Evolutionary conservation across 2,329 filamentous ascomycete genomes (phyloP), one percentile per base, ranked within the genome.

Genomic region (Proliferodiscus dingleyae): DNA sequence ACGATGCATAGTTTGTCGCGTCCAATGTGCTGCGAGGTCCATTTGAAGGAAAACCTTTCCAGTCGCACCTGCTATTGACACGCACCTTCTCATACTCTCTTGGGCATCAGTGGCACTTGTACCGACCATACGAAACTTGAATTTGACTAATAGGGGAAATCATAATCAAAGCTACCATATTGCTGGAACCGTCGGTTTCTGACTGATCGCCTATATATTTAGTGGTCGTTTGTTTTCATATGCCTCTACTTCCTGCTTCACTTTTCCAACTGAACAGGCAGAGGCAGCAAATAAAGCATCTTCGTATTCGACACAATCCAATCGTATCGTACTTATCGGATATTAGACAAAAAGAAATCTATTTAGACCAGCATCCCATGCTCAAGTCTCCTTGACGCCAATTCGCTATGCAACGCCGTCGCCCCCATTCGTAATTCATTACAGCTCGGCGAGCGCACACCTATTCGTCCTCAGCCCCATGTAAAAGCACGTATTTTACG

Each of bases 401-500:
- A 41, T 51, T 62, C 61, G 61, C 61, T 64, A 64, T 64, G 61
- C 61, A 63, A 63, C 57, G 56, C 60, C 60, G n/a, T n/a, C n/a
- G n/a, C n/a, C n/a, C 47, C 42, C 28, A 47, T 41, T 50, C 55
- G 34, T 37, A 41, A 52, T 39, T 47, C 47, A 47, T 49, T 37
- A 46, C 47, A 32, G 51, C 41, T 52, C 55, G 42, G 43, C 37
- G 37, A 30, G 37, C 32, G n/a, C 50, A 18, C 45, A 23, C 49
- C 46, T 52, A 59, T 36, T 62, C 58, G 19, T 61, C 59, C 18
- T 49, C 55, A 41, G 61, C 62, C 24, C 62, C 62, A 43, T 88
- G 78, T 18, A 95, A 74, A 53, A 98, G 74, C 43, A 96, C 88
- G 64, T 98, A 96, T 61, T 95, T 89, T 56, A 98, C 78, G 55